Evolutionary conservation across 805 yeast species (phyloP).

Genomic region (Candida yuanshanica): DNA sequence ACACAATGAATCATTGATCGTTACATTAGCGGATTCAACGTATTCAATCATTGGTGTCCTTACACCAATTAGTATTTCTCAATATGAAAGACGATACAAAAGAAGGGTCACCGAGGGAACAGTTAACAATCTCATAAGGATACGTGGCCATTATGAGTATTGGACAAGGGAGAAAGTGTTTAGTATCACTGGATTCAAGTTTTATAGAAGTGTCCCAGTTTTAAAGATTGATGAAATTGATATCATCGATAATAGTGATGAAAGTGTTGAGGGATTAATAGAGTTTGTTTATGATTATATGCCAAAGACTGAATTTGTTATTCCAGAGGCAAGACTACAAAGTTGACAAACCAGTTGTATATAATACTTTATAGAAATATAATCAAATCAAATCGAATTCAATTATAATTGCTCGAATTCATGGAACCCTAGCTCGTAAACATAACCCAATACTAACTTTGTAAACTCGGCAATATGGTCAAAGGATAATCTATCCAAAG

Average conservation of each 20-base stretch:
- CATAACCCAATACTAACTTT: constrained; percentile 68
- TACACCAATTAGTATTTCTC: neutral
- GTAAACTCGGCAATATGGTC: constrained; percentile 78
- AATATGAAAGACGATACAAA: neutral
- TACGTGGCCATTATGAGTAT: neutral
- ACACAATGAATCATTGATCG: neutral
- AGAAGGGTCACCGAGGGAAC: neutral
- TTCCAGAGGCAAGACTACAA: neutral
- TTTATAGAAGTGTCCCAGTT: neutral
- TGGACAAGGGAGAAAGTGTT: neutral
- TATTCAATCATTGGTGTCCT: neutral
- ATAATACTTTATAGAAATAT: neutral
- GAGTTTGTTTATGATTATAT: neutral
- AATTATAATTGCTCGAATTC: constrained; percentile 12
- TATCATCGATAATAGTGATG: neutral
- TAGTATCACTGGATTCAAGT: neutral
- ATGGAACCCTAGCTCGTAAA: constrained; percentile 57
- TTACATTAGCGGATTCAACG: neutral
- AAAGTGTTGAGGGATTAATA: neutral
- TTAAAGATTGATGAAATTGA: neutral
- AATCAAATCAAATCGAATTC: too few species aligned
- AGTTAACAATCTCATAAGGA: neutral
- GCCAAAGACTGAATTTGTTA: neutral
- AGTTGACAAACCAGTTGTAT: neutral
- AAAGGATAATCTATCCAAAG: constrained; percentile 72